Base-by-base conservation (phyloP, 805 yeast genomes). In the Candida nanaspora region DNA sequence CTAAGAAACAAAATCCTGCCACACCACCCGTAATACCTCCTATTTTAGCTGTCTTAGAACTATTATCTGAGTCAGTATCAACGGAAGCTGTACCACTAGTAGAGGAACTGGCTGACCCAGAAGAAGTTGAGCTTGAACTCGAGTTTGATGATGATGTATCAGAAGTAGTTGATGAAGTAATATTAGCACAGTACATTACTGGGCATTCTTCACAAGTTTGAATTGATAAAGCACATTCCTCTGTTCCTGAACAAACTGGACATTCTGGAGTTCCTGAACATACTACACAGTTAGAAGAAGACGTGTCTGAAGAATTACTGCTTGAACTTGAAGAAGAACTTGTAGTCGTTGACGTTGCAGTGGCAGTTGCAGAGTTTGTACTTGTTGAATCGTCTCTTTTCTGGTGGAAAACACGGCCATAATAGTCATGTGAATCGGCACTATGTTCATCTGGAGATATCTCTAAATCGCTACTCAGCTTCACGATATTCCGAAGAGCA, bases 21-120 rank as follows among this genome's bases (percentile, higher is more conserved):
- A 80, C 79, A 21, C 88, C 89, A 19, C 88, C 91, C 0, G 81
- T 84, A 18, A 82, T 71, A 6, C 80, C 86, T 6, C 86, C 82
- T 16, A 68, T 58, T 37, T 68, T 55, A 9, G 63, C 53, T 16
- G 31, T 19, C 5, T 19, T 35, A 15, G 50, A 46, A 32, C n/a
- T n/a, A n/a, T n/a, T n/a, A n/a, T 42, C 32, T 2, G 43, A 16
- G 5, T 40, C 33, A 13, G 45, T 26, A 26, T 43, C 33, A 18
- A 8, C 27, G n/a, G 42, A 29, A 14, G 44, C 40, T 28, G n/a
- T n/a, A n/a, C n/a, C n/a, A n/a, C n/a, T n/a, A n/a, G n/a, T n/a
- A n/a, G 50, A 11, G 4, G 40, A 26, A 23, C 15, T 6, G 18
- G 41, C 11, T 6, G 38, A 21, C 6, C 21, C 7, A 11, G 28